Evolutionary conservation across 106 monocot genomes (phyloP), one percentile per base, ranked within the genome.

Genomic region (Alisma plantagoaquatica): DNA sequence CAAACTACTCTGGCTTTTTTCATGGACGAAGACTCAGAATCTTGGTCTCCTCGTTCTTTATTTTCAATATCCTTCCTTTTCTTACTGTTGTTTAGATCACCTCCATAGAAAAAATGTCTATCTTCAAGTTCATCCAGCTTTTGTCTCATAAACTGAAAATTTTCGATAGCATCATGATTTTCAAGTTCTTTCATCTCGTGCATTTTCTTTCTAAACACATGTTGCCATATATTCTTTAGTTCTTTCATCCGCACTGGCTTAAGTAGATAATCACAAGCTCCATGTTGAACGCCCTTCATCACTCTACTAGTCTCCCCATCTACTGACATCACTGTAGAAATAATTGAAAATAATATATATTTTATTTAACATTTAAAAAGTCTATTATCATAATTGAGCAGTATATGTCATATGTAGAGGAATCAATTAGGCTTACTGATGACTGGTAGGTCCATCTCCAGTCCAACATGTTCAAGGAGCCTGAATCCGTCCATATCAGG

Each of bases 251-350:
- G 71, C 14, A 92, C 76, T 23, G 92, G 92, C 63, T 92, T 92
- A 35, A 92, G 79, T 46, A 92, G 82, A 54, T 92, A 92, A 70
- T 92, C 92, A 33, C 92, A 92, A 17, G 92, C 92, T 69, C 92
- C 92, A 64, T 92, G 92, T 29, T 92, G 92, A 38, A 92, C 92
- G 27, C 92, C 92, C 74, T 92, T 92, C 92, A 92, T 92, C 23
- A 92, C 92, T 64, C 92, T 82, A 64, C 92, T 92, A 49, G 92
- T 92, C 48, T 92, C 92, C 28, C 92, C 92, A 67, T 92, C 92
- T 15, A 92, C 87, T 27, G 92, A 92, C 92, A 92, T 92, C 92
- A 92, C 92, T 92, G 76, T 60, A 77, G 4, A 50, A 31, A 54
- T 20, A 48, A 32, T 60, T 1, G 53, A 47, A 23, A 44, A 1